Conservation (phyloP, 148 eudicot genomes). For the Arbutus unedo region DNA sequence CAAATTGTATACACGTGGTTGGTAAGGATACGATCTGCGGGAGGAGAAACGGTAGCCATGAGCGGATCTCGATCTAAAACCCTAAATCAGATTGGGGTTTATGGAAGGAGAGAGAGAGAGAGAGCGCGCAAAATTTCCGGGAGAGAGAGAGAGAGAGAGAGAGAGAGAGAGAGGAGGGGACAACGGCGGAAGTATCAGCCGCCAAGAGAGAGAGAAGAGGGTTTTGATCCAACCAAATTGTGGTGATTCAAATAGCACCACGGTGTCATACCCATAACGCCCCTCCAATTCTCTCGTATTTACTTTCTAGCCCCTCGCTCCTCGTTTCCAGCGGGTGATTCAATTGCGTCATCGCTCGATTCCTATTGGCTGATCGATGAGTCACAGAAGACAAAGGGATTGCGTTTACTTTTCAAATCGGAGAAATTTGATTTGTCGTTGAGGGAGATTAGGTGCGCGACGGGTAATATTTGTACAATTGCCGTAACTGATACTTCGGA, state of each 20-base stretch:
- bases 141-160: conserved; percentile 19
- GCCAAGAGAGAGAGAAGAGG: conserved; percentile 26
- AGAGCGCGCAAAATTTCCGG: conserved; percentile 20
- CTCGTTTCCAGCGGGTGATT: neutral
- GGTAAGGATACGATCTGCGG: conserved; percentile 60
- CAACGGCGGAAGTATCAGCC: conserved; percentile 26
- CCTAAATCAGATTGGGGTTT: neutral
- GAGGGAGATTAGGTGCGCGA: neutral
- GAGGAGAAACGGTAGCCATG: conserved; percentile 66
- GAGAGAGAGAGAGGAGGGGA: neutral
- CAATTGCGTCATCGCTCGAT: neutral
- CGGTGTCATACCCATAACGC: conserved; percentile 12
- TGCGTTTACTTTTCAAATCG: neutral
- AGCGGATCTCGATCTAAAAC: conserved; percentile 25
- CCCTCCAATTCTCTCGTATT: neutral
- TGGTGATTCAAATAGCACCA: conserved; percentile 55
- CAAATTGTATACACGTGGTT: neutral
- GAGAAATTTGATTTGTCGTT: neutral
- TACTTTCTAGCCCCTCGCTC: neutral
- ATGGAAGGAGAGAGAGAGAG: neutral
- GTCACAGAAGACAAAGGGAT: neutral
- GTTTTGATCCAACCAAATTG: conserved; percentile 31
- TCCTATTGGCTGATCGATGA: neutral
- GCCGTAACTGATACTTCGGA: conserved; percentile 4
- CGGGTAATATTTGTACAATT: neutral